Conservation (phyloP, 2,329 filamentous ascomycete genomes). For the Anthostomella pinea region DNA sequence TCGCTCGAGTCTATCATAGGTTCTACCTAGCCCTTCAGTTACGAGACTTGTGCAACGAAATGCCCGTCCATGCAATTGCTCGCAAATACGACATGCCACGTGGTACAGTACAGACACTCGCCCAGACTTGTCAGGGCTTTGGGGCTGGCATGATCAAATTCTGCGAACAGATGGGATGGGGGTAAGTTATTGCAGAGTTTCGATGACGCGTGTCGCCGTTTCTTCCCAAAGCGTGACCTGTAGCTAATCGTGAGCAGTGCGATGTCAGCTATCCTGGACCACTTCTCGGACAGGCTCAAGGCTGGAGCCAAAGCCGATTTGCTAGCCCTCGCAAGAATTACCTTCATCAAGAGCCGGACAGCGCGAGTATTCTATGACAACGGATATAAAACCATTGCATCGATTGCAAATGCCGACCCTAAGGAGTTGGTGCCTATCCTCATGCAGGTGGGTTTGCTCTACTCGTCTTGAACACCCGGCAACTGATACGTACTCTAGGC, state of each 20-base stretch:
- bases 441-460: constrained; percentile 54
- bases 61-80: constrained; percentile 67
- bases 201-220: too few relatives aligned
- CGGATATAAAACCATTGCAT: constrained; percentile 66
- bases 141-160: constrained; percentile 78
- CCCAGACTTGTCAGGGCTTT: constrained; percentile 75
- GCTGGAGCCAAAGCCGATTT: constrained; percentile 71
- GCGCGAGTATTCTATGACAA: constrained; percentile 74
- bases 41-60: constrained; percentile 75
- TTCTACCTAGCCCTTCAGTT: constrained; percentile 76
- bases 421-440: constrained; percentile 68
- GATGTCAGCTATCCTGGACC: constrained; percentile 68
- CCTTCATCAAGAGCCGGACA: constrained; percentile 74
- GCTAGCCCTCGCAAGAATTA: constrained; percentile 66
- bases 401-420: constrained; percentile 66
- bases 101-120: constrained; percentile 67
- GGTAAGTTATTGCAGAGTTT: constrained; percentile 37
- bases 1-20: constrained; percentile 63
- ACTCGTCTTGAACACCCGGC: neutral
- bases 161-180: constrained; percentile 74
- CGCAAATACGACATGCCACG: constrained; percentile 68
- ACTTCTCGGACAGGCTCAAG: constrained; percentile 71
- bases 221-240: neutral
- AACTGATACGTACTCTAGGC: constrained; percentile 43
- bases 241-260: constrained; percentile 43